Evolutionary conservation across 805 yeast genomes (phyloP), one percentile per base, ranked within the genome.

Genomic region (Candida adriatica): DNA sequence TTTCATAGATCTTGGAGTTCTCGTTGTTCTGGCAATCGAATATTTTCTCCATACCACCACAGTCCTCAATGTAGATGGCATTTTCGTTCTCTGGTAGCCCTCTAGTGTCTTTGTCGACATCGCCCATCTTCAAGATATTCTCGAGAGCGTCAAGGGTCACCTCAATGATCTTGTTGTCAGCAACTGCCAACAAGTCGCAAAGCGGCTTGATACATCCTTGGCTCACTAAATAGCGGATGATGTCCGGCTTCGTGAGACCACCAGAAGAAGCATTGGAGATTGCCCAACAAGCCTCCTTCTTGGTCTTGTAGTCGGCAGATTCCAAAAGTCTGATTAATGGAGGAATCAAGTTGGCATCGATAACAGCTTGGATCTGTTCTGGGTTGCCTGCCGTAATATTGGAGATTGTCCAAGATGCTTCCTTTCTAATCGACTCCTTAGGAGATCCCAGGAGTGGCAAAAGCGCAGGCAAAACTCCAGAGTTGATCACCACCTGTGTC

Each of bases 251-350:
- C 26, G 79, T 67, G 48, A 87, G 69, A 15, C 96, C 97, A 48
- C 97, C 97, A 8, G 96, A 83, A 13, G 96, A 84, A 23, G 98
- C 97, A 57, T 92, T 92, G 18, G 96, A 87, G 45, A 92, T 82
- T 21, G 97, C 97, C 98, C 98, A 92, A 69, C 97, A 90, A 4
- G 98, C 98, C 66, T 92, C 98, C 61, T 90, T 92, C 58, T 84
- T 84, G 21, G 97, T 90, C 68, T 87, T 88, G 68, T 87, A 88
- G 53, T 90, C 97, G 40, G 92, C 96, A 35, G 74, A 70, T 50
- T 75, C 72, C 57, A 92, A 70, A 42, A 79, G 63, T 56, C 87
- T 79, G 48, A 92, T 78, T 44, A 85, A 72, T 37, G 88, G 95
- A 24, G 97, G 98, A 43, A 92, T 79, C 56, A 92, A 69, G 63